These are phyloP conservation scores for Cunninghamia lanceolata DNA, from an alignment of 75 land plant species.

Conservation along the genomic window DNA sequence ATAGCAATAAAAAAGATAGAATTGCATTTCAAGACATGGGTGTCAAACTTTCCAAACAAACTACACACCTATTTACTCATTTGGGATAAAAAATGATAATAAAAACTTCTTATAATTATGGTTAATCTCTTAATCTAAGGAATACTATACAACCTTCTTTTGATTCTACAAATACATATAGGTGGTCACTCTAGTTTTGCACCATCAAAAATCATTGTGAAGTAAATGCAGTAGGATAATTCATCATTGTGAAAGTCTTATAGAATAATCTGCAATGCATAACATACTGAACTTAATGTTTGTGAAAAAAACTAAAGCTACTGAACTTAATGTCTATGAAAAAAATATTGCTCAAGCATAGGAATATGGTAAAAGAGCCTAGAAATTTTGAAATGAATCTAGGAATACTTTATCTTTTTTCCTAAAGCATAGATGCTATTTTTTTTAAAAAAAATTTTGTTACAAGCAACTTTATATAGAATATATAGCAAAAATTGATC, in stretches of 20 bases:
- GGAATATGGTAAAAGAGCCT: not conserved
- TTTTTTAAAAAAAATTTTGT: no score
- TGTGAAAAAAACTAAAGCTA: slow-evolving; percentile 93
- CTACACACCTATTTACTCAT: not conserved
- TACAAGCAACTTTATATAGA: not conserved
- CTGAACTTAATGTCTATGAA: slow-evolving; percentile 84
- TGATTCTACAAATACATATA: no score
- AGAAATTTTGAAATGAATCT: not conserved
- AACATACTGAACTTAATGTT: no score
- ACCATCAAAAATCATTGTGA: no score
- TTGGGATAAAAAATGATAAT: not conserved
- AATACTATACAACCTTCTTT: no score
- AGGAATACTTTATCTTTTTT: not conserved
- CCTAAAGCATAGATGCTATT: not conserved
- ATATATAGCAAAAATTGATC: slow-evolving; percentile 59
- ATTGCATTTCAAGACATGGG: not conserved
- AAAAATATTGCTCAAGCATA: not conserved
- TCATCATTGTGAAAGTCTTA: no score
- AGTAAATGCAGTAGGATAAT: no score
- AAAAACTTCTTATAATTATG: slow-evolving; percentile 69
- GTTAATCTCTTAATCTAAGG: no score
- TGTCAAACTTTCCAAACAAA: not conserved
- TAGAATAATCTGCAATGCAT: no score
- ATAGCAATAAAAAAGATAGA: not conserved
- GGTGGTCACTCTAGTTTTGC: no score